Percentiles rank a stretch among this genome's conserved stretches.
phyloP scores from a whole-genome alignment of 176 grass and related monocot species.

The Rhynchospora pubera region DNA sequence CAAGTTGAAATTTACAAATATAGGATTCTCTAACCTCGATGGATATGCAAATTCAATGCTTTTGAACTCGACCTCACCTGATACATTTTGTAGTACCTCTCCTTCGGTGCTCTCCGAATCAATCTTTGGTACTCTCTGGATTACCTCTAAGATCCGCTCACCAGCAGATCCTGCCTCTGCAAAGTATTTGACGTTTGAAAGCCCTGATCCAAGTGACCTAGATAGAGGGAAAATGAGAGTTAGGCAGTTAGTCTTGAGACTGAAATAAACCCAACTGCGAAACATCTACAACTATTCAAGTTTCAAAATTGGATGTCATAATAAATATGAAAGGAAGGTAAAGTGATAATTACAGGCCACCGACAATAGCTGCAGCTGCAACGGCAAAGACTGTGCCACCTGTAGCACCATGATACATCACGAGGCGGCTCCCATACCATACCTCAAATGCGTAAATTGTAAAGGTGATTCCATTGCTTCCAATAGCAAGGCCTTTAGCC shows the following conservation, averaged over 20 bases:
- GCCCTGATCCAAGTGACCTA: slow-evolving; percentile 74
- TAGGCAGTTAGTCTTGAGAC: not conserved
- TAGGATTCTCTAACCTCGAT: slow-evolving; percentile 62
- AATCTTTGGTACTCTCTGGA: slow-evolving; percentile 70
- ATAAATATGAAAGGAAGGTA: not conserved
- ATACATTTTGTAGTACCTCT: slow-evolving; percentile 49
- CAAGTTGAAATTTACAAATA: slow-evolving; percentile 76
- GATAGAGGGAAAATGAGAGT: slow-evolving; percentile 3
- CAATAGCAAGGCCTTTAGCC: slow-evolving; percentile 84
- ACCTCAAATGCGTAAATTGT: slow-evolving; percentile 75
- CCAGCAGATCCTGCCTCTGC: slow-evolving; percentile 76
- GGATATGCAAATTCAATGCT: slow-evolving; percentile 79
- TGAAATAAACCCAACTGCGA: not conserved
- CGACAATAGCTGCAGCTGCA: slow-evolving; percentile 51
- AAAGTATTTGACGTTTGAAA: slow-evolving; percentile 90
- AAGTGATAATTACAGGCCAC: slow-evolving; percentile 46
- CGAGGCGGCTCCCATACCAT: slow-evolving; percentile 89
- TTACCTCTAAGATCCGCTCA: slow-evolving; percentile 59
- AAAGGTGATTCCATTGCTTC: slow-evolving; percentile 83
- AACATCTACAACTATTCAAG: not conserved
- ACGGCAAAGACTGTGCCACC: slow-evolving; percentile 91
- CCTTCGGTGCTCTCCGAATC: slow-evolving; percentile 68
- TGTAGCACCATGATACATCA: slow-evolving; percentile 78
- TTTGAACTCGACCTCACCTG: slow-evolving; percentile 77
- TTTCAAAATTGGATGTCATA: not conserved